These are phyloP conservation scores for Neltuma alba DNA, from an alignment of 306 rosid genomes.

Conservation along the genomic window DNA sequence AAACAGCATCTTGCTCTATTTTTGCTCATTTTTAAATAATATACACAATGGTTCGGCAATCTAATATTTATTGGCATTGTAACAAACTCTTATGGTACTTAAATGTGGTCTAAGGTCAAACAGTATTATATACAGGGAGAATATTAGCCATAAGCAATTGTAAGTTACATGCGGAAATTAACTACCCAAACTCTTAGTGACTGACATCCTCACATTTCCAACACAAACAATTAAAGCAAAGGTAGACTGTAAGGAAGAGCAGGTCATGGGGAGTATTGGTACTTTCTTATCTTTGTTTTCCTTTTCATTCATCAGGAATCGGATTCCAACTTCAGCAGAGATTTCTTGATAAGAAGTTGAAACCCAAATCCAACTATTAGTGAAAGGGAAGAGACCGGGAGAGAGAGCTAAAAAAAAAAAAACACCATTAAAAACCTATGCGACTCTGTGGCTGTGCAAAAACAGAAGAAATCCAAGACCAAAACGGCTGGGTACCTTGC, in stretches of 20 bases:
- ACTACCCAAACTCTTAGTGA: background rate
- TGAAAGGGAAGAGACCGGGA: no score
- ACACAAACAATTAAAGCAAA: background rate
- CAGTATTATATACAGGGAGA: background rate
- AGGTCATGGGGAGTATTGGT: no score
- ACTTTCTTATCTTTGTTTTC: no score
- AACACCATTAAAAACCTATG: background rate
- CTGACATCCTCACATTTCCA: background rate
- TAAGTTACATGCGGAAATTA: background rate
- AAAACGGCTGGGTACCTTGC: background rate
- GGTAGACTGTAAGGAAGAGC: no score
- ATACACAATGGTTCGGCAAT: no score
- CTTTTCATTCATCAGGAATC: no score
- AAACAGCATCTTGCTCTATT: background rate
- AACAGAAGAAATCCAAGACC: background rate
- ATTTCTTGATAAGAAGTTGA: no score
- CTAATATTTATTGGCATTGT: background rate
- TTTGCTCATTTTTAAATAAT: no score
- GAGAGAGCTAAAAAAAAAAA: no score
- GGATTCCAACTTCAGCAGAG: no score
- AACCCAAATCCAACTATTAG: no score
- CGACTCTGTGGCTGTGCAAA: background rate
- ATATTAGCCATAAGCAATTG: background rate
- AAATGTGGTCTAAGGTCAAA: background rate
- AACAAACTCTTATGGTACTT: background rate